These are phyloP conservation scores for Phlyctochytrium bullatum DNA, from an alignment of 192 early-diverging fungal genomes.

Conservation along the genomic window DNA sequence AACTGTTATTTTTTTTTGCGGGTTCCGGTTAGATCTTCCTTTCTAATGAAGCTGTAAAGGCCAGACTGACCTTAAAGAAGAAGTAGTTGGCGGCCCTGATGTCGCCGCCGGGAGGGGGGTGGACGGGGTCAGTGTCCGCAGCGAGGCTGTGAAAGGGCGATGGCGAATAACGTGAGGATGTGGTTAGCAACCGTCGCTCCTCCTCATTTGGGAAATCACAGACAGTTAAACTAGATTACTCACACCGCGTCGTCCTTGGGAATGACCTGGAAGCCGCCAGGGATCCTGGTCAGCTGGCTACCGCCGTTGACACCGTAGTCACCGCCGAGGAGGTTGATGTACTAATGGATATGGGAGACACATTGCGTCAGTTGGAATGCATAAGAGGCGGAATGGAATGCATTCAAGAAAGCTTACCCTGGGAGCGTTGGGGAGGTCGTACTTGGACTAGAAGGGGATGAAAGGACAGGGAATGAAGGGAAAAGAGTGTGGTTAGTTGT, in stretches of 20 bases:
- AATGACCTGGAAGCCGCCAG: not conserved
- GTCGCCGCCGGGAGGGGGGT: conserved; percentile 10
- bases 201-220: no score
- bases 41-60: no score
- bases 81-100: conserved; percentile 20
- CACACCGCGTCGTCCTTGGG: not conserved
- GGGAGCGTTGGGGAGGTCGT: not conserved
- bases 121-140: conserved; percentile 6
- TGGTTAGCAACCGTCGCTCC: no score
- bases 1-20: no score
- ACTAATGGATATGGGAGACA: not conserved
- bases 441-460: not conserved
- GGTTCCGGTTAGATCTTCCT: not conserved
- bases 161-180: no score
- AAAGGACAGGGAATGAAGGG: not conserved
- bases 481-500: no score
- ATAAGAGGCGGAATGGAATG: not conserved
- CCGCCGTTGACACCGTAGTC: conserved; percentile 21
- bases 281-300: not conserved
- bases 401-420: not conserved
- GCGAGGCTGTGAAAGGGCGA: no score
- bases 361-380: not conserved
- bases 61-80: conserved; percentile 18
- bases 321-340: conserved; percentile 19
- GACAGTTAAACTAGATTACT: no score